Base-by-base conservation (phyloP, 768 basidiomycete genomes). In the Boletus reticuloceps region DNA sequence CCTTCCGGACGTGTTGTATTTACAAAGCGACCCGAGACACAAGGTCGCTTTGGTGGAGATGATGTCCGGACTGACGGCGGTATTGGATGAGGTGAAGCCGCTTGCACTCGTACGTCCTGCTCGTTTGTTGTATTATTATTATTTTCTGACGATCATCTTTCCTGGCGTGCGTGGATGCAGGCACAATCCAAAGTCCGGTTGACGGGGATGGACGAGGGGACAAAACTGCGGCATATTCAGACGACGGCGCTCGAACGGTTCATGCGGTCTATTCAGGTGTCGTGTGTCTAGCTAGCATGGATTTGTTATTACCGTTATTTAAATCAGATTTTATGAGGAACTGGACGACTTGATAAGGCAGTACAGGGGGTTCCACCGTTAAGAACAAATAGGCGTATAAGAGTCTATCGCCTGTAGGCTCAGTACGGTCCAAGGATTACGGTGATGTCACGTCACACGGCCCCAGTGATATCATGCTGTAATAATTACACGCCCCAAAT, bases 31-130 rank as follows among this genome's bases (percentile, higher is more conserved):
- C 60, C 69, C 77, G n/a, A 76, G 86, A 50, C 88, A 90, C 69
- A 79, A 74, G 51, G 86, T 86, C 11, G 89, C 89, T 6, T 64
- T 89, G 44, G 80, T 86, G 27, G 84, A 85, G 62, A 92, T 93
- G 87, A 79, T 85, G 45, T 75, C 80, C 4, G 76, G 78, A n/a
- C 64, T 93, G 55, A 77, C 88, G 39, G 70, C 71, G 19, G 73
- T 80, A 38, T 77, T 87, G 36, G 85, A 88, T 64, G 80, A 79
- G 55, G 74, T 80, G 47, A 80, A 78, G 52, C 87, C 88, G 11
- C 69, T 82, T 5, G 77, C 79, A 14, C 65, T 90, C 70, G 90
- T 89, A 58, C 52, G 84, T 78, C 52, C 10, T 20, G 0, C 1
- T 11, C 22, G 34, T 13, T 36, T 36, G 34, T 36, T 36, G 34